phyloP scores from a whole-genome alignment of 495 filamentous ascomycete species.

The Penicillium coffeae region DNA sequence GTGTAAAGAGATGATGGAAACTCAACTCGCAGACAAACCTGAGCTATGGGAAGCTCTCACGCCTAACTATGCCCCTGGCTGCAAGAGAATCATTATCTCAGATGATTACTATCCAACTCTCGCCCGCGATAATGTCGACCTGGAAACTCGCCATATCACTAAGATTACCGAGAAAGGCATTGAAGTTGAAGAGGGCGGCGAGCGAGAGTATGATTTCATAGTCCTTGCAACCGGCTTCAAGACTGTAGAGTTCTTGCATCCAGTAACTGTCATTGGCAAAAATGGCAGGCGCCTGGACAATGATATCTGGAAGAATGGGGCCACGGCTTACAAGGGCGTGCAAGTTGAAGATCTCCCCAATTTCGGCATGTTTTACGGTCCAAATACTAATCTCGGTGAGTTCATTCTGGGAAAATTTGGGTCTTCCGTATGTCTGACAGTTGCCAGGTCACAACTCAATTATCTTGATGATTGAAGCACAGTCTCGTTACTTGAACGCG shows the following conservation, averaged over 20 bases:
- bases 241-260: constrained; percentile 52
- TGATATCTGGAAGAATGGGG: constrained; percentile 48
- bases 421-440: too few species aligned
- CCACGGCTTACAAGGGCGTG: constrained; percentile 44
- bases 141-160: constrained; percentile 47
- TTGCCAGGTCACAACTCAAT: constrained; percentile 47
- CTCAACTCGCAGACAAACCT: constrained; percentile 33
- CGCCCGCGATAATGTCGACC: constrained; percentile 35
- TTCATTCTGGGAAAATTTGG: too few species aligned
- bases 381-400: constrained; percentile 53
- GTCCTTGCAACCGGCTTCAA: constrained; percentile 55
- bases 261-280: constrained; percentile 47
- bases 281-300: constrained; percentile 32
- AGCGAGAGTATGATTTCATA: constrained; percentile 49
- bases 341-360: constrained; percentile 50
- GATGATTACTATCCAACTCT: constrained; percentile 55
- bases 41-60: constrained; percentile 48
- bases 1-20: constrained; percentile 27
- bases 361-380: constrained; percentile 56
- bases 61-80: constrained; percentile 50
- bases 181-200: constrained; percentile 32
- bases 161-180: constrained; percentile 42
- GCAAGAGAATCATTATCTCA: constrained; percentile 52
- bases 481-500: constrained; percentile 48
- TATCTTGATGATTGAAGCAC: constrained; percentile 59